phyloP scores from a whole-genome alignment of 1,284 basidiomycete genomes.

The Cerioporus squamosus region DNA sequence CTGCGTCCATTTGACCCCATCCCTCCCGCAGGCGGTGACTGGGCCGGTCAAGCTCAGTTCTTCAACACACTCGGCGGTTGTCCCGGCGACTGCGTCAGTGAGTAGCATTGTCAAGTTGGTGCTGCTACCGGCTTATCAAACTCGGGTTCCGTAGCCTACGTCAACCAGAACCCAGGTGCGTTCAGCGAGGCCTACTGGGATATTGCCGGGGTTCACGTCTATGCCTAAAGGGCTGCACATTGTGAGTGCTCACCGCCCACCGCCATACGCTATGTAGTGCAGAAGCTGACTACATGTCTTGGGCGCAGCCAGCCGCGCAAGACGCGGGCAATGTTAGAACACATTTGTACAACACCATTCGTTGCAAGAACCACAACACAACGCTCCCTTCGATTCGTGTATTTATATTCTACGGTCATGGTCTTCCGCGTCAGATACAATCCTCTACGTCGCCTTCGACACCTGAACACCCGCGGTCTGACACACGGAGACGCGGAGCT shows the following conservation, averaged over 20 bases:
- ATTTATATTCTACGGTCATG: no score
- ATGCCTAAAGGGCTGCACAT: constrained; percentile 23
- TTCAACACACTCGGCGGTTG: constrained; percentile 50
- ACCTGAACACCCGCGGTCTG: no score
- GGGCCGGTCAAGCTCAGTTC: constrained; percentile 49
- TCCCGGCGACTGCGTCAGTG: constrained; percentile 55
- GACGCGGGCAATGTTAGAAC: no score
- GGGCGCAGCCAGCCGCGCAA: no score
- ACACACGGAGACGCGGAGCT: no score
- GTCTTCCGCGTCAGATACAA: no score
- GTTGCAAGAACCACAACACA: no score
- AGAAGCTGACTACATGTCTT: no score
- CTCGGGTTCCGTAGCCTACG: constrained; percentile 35
- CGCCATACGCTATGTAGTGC: no score
- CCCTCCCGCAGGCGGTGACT: constrained; percentile 47
- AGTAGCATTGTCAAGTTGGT: background rate
- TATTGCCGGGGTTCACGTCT: constrained; percentile 39
- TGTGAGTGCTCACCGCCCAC: constrained; percentile 6
- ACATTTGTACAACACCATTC: no score
- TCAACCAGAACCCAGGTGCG: constrained; percentile 48
- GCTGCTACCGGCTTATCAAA: background rate
- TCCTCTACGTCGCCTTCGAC: no score
- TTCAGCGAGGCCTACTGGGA: constrained; percentile 55
- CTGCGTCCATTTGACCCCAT: background rate
- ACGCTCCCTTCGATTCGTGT: no score